Conservation (phyloP, 2,329 filamentous ascomycete species). For the Colletotrichum tabaci region DNA sequence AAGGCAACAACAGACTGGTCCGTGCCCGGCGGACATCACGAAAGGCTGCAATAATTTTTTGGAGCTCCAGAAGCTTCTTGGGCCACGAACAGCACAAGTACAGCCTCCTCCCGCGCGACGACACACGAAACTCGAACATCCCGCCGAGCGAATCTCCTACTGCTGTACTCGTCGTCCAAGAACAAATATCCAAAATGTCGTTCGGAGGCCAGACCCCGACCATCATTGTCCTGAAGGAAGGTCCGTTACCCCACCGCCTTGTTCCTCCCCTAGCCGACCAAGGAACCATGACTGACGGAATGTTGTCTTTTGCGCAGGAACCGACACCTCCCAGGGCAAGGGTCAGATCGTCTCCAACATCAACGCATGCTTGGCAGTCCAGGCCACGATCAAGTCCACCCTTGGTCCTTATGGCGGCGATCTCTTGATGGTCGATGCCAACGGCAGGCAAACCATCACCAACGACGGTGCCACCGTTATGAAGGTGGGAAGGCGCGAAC, state of each 20-base stretch:
- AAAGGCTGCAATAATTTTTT: constrained; percentile 67
- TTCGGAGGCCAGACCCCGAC: constrained; percentile 98
- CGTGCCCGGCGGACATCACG: constrained; percentile 43
- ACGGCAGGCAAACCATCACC: constrained; percentile 96
- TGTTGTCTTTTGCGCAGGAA: constrained; percentile 71
- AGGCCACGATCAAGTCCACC: constrained; percentile 95
- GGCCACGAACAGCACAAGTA: constrained; percentile 45
- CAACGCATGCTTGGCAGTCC: constrained; percentile 96
- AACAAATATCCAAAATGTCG: constrained; percentile 75
- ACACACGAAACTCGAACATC: constrained; percentile 23
- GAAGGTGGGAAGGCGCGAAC: constrained; percentile 76
- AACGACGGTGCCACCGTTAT: constrained; percentile 99
- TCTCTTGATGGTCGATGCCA: constrained; percentile 93
- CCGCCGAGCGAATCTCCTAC: neutral
- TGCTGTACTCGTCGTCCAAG: constrained; percentile 16
- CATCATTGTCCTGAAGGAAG: constrained; percentile 98
- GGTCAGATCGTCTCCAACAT: constrained; percentile 98
- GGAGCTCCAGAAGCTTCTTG: constrained; percentile 60
- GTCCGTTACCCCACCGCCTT: constrained; percentile 69
- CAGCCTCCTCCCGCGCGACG: constrained; percentile 31
- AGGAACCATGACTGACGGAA: constrained; percentile 41
- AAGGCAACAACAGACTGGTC: constrained; percentile 41
- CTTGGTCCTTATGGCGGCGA: constrained; percentile 97
- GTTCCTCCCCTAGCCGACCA: constrained; percentile 46
- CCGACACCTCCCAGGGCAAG: constrained; percentile 96